Evolutionary conservation across 78 protist species (phyloP), one percentile per base, ranked within the genome.

Genomic region (Dictyostelium firmibasis): DNA sequence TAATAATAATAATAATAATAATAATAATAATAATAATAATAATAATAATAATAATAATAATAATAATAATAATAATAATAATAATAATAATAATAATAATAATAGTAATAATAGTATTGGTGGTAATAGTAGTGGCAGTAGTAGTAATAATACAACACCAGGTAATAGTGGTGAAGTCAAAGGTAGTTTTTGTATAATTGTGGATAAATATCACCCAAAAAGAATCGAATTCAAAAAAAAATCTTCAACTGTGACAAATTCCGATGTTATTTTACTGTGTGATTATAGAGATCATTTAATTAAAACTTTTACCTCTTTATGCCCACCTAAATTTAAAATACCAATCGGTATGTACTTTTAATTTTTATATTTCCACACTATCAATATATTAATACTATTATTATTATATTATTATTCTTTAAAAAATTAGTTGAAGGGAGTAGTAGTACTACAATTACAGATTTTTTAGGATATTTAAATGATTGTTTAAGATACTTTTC

Each of bases 251-350:
- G 36, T 27, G 5, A 31, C 87, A 8, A 89, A 20, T 25, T 18
- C 57, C 2, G 87, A 78, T n/a, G 60, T 81, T 4, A 67, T 89
- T 14, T 47, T 89, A 33, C 23, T 89, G 0, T 89, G 86, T 70
- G 94, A 89, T 6, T 89, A 89, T 47, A 78, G 94, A 69, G 94
- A 89, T 31, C 86, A 89, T 69, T 75, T 89, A 25, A 75, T 89
- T 36, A 89, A 78, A 50, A 47, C 83, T 25, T 89, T 89, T 50
- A 81, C 47, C 33, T 47, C 87, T 11, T 41, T 89, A 16, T 89
- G 87, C 47, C 75, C 86, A 29, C 70, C 36, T 41, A 72, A 79
- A 33, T 76, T 47, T 41, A 72, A 79, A 33, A 79, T 79, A 3
- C 93, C 93, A 57, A 76, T 87, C 27, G 67, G 92, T 85, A 69